A percentile compares a stretch with the other conserved stretches of the same genome.
Evolutionary conservation across 768 basidiomycete genomes (phyloP).

Genomic region (Gloeostereum incarnatum): DNA sequence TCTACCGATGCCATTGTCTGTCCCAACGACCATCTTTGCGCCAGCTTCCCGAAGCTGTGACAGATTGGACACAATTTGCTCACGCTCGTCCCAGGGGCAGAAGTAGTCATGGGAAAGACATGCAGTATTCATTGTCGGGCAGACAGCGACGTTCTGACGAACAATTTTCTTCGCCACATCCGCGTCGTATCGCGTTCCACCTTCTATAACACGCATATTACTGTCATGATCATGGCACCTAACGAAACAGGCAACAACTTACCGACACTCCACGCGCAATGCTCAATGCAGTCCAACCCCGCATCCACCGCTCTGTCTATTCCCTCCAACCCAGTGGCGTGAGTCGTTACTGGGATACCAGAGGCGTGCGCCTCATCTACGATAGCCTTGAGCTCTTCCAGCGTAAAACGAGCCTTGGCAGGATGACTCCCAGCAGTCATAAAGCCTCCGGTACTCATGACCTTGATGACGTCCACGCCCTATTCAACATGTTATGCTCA

Average conservation of each 20-base stretch:
- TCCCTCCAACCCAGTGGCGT: conserved; percentile 4
- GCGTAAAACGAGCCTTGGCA: conserved; percentile 3
- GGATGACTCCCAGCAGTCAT: conserved; percentile 3
- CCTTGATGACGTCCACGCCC: conserved; percentile 8
- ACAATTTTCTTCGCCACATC: conserved; percentile 5
- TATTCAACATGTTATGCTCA: background rate
- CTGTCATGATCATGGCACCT: no score
- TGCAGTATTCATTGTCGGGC: conserved; percentile 7
- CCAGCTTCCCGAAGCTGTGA: conserved; percentile 2
- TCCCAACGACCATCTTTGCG: conserved; percentile 3
- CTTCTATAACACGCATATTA: background rate
- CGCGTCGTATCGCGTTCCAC: conserved; percentile 4
- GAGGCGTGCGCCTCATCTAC: conserved; percentile 4
- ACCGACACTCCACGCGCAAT: conserved; percentile 5
- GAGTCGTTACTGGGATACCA: conserved; percentile 5
- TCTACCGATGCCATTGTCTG: conserved; percentile 5
- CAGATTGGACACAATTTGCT: conserved; percentile 3
- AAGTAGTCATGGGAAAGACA: conserved; percentile 5
- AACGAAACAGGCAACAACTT: background rate
- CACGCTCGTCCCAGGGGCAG: conserved; percentile 6
- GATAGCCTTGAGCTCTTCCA: conserved; percentile 5
- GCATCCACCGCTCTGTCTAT: conserved; percentile 4
- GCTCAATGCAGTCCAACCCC: conserved; percentile 4
- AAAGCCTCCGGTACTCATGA: conserved; percentile 6
- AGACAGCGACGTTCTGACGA: conserved; percentile 2